Evolutionary conservation across 495 filamentous ascomycete genomes (phyloP).

Genomic region (Penicillium cataractarum): DNA sequence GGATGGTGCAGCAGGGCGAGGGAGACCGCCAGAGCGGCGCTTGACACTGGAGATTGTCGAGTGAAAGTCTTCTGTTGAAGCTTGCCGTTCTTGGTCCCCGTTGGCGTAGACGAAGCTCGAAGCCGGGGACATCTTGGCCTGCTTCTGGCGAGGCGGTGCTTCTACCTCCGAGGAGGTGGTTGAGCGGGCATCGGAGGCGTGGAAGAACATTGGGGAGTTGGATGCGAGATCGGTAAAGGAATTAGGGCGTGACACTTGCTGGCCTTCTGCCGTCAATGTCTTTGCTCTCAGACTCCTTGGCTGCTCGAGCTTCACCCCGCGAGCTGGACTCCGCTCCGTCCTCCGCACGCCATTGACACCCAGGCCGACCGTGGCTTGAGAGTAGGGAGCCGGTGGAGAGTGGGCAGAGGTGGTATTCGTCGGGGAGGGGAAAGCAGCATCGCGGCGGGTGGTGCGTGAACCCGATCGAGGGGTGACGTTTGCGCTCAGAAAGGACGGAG

Average conservation of each 20-base stretch:
- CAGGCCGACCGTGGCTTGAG: conserved; percentile 34
- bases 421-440: conserved; percentile 64
- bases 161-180: conserved; percentile 33
- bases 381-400: conserved; percentile 40
- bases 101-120: conserved; percentile 64
- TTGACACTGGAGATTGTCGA: conserved; percentile 21
- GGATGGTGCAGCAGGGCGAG: conserved; percentile 34
- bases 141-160: conserved; percentile 26
- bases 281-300: conserved; percentile 40
- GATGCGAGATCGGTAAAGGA: conserved; percentile 37
- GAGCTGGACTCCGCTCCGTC: conserved; percentile 44
- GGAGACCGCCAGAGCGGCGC: conserved; percentile 43
- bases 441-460: conserved; percentile 65
- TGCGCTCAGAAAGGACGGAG: conserved; percentile 59
- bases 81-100: conserved; percentile 45
- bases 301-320: conserved; percentile 38
- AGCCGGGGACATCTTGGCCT: conserved; percentile 36
- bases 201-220: conserved; percentile 70
- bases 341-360: conserved; percentile 35
- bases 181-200: conserved; percentile 69
- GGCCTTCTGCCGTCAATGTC: conserved; percentile 37
- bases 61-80: conserved; percentile 27
- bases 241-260: conserved; percentile 33
- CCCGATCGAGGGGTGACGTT: conserved; percentile 77
- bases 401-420: conserved; percentile 52